Evolutionary conservation across 2,329 filamentous ascomycete genomes (phyloP), one percentile per base, ranked within the genome.

Genomic region (Emmonsia crescens): DNA sequence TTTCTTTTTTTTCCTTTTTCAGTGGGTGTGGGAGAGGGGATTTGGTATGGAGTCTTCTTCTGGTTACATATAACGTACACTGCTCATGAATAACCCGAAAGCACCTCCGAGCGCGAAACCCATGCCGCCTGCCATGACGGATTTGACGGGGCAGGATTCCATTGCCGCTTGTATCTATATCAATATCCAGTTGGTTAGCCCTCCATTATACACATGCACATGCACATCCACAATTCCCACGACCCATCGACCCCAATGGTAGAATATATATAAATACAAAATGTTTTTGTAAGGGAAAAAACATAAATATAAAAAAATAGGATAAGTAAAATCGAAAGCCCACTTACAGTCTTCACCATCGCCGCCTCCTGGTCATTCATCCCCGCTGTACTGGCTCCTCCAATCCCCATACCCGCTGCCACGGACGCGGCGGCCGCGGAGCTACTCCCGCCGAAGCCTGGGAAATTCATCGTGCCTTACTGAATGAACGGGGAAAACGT

Each of bases 51-150:
- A 33, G 57, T 48, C 31, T 46, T 27, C 2, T 21, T 55, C 19
- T 31, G 31, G 31, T 19, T 29, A 29, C 9, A 38, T 21, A 12
- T 21, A 24, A 80, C 88, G 66, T 85, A 96, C 91, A 71, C 89
- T 94, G 63, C 92, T 91, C 93, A 97, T 99, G 80, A 99, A 99
- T 70, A 97, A 83, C 68, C 94, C 94, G 69, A 99, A 99, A 51
- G 95, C 80, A 70, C 91, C 94, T 65, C 94, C 94, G 67, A 99
- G 87, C 44, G 87, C 94, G 70, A 96, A 96, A 19, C 94, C 94
- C 85, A 95, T 95, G 29, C 88, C 89, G 62, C 93, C 94, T 0
- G 92, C 89, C 77, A 99, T 88, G 68, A 85, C 87, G 21, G 91
- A 89, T 76, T 99, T 99, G 62, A 87, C 87, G 29, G 88, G 85